Evolutionary conservation across 306 rosid genomes (phyloP).

Genomic region (Fagus crenata): DNA sequence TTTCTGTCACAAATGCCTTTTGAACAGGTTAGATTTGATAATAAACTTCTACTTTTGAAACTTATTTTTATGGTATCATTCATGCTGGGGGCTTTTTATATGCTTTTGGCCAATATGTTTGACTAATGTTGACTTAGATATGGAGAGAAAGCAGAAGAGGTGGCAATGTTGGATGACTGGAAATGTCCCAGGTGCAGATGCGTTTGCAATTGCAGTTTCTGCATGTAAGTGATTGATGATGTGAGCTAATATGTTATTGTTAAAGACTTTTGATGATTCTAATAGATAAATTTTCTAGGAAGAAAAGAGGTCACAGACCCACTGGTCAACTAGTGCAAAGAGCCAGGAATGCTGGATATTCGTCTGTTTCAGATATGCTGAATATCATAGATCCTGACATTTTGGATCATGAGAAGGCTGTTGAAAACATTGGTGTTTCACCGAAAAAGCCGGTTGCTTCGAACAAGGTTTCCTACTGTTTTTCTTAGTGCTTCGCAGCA

Average conservation of each 20-base stretch:
- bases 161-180: slow-evolving; percentile 47
- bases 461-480: slow-evolving; percentile 33
- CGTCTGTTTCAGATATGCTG: slow-evolving; percentile 65
- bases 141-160: slow-evolving; percentile 63
- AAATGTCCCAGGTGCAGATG: slow-evolving; percentile 74
- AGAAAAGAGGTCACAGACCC: slow-evolving; percentile 61
- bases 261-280: slow-evolving; percentile 12
- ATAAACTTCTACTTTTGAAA: background rate
- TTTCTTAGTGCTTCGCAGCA: background rate
- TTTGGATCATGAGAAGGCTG: slow-evolving; percentile 26
- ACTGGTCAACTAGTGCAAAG: slow-evolving; percentile 50
- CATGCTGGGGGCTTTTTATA: too few relatives aligned
- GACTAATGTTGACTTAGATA: slow-evolving; percentile 46
- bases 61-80: too few relatives aligned
- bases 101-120: slow-evolving; percentile 10
- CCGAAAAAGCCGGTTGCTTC: slow-evolving; percentile 19
- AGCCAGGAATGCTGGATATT: slow-evolving; percentile 63
- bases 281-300: slow-evolving; percentile 44
- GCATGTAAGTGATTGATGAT: slow-evolving; percentile 50
- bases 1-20: slow-evolving; percentile 65
- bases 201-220: slow-evolving; percentile 72
- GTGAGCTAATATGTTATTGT: background rate
- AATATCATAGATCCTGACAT: slow-evolving; percentile 21
- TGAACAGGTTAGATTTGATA: slow-evolving; percentile 54
- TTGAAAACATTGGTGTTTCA: slow-evolving; percentile 2